Evolutionary conservation across 306 rosid genomes (phyloP), one percentile per base, ranked within the genome.

Genomic region (Begonia fuchsioides): DNA sequence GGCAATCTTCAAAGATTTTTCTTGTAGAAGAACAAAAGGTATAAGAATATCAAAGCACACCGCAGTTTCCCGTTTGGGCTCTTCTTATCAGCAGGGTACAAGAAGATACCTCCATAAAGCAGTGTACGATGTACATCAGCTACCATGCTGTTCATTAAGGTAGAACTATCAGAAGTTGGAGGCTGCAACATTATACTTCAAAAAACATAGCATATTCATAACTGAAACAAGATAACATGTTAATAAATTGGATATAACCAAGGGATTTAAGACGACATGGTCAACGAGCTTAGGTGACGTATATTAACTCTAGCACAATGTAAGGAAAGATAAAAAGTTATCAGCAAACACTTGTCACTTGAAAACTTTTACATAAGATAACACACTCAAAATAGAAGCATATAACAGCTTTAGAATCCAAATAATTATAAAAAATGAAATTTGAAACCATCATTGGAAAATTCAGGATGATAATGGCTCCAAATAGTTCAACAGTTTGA

Each of bases 71-170:
- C 98, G 19, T 59, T 79, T n/a, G 98, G 98, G 63, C 84, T 90
- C 78, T 90, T 90, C 74, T 76, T 81, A 61, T 90, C 98, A 62
- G 76, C 94, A 17, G 98, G 98, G 80, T 90, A 90, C 75, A 90
- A 77, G 69, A 90, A 90, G 66, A 78, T 65, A 41, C 98, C 98
- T 48, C 98, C 98, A 58, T 90, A 90, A 8, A 90, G 98, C 82
- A 90, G 59, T 49, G 98, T 90, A 17, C 98, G 98, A 68, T 90
- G 98, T 58, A 90, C 92, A 69, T 90, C 98, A 64, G 98, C 98
- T 48, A 90, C 98, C 98, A 90, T 90, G 55, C 98, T 90, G 85
- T 72, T 53, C 51, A 63, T 40, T 47, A 62, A 49, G 6, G 44
- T 53, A 35, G 3, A n/a, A 26, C 47, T 44, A 35, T 12, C 43